A percentile compares a stretch with the other conserved stretches of the same genome.
phyloP scores from a whole-genome alignment of 352 stramenopile species.

The Phytophthora capsici region DNA sequence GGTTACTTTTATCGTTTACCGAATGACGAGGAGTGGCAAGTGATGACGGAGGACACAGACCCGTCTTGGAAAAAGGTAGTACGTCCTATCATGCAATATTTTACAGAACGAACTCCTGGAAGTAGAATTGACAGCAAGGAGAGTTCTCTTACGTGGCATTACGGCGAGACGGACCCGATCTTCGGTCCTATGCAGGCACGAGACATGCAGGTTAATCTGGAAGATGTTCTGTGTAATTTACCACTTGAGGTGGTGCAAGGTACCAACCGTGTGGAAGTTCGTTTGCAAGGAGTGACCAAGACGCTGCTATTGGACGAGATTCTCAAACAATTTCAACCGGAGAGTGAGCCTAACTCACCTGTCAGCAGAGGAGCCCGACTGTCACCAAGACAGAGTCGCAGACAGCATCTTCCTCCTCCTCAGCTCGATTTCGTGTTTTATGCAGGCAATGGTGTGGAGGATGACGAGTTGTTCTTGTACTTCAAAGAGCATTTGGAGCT shows the following conservation, averaged over 20 bases:
- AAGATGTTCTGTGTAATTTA: conserved; percentile 86
- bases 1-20: conserved; percentile 69
- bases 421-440: conserved; percentile 88
- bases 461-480: conserved; percentile 89
- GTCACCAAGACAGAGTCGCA: conserved; percentile 20
- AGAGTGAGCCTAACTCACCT: conserved; percentile 27
- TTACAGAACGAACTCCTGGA: conserved; percentile 71
- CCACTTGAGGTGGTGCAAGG: conserved; percentile 84
- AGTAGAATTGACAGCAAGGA: conserved; percentile 74
- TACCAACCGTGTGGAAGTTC: conserved; percentile 79
- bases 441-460: conserved; percentile 81
- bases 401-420: conserved; percentile 4
- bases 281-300: conserved; percentile 72
- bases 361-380: conserved; percentile 3
- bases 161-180: conserved; percentile 76
- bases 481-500: conserved; percentile 74
- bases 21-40: conserved; percentile 59
- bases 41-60: conserved; percentile 64
- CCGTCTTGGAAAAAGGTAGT: conserved; percentile 79
- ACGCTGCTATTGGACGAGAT: conserved; percentile 70
- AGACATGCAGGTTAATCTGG: conserved; percentile 89
- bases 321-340: conserved; percentile 48
- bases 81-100: conserved; percentile 79
- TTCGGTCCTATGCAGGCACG: conserved; percentile 85
- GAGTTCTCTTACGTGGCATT: conserved; percentile 70